A percentile compares a stretch with the other conserved stretches of the same genome.
Evolutionary conservation across 2,329 filamentous ascomycete species (phyloP).

Genomic region (Plectosphaerella cucumerina): DNA sequence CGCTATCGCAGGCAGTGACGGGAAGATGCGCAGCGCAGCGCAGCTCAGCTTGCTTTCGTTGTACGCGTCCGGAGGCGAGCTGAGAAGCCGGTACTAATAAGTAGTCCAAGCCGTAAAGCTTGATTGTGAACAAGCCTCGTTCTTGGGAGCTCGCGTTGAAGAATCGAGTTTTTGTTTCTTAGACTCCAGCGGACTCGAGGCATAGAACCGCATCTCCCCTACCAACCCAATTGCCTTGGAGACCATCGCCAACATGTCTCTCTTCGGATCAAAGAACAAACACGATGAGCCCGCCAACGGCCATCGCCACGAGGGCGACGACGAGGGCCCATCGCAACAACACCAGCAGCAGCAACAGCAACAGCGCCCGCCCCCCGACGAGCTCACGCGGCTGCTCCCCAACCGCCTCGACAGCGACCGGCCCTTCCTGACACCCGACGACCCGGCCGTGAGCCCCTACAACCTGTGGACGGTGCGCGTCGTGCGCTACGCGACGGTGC

Average conservation of each 20-base stretch:
- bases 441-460: slow-evolving; percentile 67
- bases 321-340: slow-evolving; percentile 16
- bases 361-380: slow-evolving; percentile 31
- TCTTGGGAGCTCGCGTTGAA: background rate
- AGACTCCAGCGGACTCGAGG: background rate
- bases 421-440: slow-evolving; percentile 30
- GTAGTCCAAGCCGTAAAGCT: background rate
- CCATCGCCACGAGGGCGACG: slow-evolving; percentile 5
- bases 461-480: slow-evolving; percentile 90
- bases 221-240: no score
- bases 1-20: no score
- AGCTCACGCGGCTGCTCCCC: slow-evolving; percentile 64
- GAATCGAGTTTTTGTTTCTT: background rate
- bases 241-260: background rate
- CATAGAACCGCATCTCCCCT: background rate
- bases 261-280: background rate
- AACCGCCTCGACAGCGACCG: slow-evolving; percentile 53
- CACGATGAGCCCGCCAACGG: background rate
- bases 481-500: slow-evolving; percentile 70
- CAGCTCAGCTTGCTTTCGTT: no score
- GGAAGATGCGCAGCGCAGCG: no score
- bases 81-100: no score
- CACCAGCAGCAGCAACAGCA: background rate
- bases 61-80: no score
- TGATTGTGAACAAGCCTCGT: background rate